These are phyloP conservation scores for Tulasnella calospora DNA, from an alignment of 768 basidiomycete genomes.

Conservation along the genomic window DNA sequence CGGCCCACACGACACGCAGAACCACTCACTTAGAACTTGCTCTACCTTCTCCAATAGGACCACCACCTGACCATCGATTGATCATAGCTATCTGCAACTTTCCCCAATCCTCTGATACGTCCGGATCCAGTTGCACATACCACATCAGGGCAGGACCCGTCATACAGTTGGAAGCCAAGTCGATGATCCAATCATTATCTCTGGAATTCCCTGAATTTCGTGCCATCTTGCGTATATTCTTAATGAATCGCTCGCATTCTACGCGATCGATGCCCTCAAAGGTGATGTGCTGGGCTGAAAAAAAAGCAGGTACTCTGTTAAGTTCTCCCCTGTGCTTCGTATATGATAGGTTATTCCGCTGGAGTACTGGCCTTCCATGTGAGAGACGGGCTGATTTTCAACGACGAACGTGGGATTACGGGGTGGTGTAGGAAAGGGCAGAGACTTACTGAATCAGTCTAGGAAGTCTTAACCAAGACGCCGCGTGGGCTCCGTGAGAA, in stretches of 20 bases:
- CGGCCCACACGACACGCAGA: no score
- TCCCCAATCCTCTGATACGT: constrained; percentile 8
- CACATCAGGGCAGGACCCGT: background rate
- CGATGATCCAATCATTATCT: constrained; percentile 13
- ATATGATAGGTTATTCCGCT: no score
- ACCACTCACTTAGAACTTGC: no score
- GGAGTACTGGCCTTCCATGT: no score
- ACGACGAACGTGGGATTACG: no score
- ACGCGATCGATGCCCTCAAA: background rate
- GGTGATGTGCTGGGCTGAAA: background rate
- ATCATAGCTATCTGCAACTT: constrained; percentile 10
- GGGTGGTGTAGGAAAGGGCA: no score
- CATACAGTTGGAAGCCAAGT: background rate
- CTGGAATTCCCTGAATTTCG: background rate
- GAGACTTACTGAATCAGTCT: no score
- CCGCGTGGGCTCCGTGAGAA: no score
- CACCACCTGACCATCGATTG: background rate
- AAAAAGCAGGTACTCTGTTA: background rate
- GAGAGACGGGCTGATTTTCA: no score
- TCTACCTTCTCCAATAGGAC: background rate
- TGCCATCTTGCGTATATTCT: background rate
- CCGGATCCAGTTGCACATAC: background rate
- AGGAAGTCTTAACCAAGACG: no score
- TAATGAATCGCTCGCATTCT: constrained; percentile 10
- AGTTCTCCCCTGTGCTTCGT: no score